phyloP scores from a whole-genome alignment of 495 filamentous ascomycete genomes.

The Delitschia confertaspora region DNA sequence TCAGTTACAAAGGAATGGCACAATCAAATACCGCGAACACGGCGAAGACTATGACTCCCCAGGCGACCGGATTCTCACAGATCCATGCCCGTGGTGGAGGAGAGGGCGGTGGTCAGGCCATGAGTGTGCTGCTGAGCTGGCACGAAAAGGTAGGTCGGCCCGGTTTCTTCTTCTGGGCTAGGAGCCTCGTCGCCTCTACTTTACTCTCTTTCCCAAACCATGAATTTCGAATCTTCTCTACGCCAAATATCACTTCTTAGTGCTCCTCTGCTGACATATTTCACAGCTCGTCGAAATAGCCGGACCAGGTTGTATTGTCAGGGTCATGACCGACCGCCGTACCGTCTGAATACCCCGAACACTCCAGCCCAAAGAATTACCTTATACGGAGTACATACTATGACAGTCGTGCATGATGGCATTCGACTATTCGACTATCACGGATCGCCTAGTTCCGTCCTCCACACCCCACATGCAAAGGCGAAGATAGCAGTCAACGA shows the following conservation, averaged over 20 bases:
- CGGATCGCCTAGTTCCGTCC: too few relatives aligned
- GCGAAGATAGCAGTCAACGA: too few relatives aligned
- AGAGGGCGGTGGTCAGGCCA: conserved; percentile 73
- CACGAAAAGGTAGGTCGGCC: conserved; percentile 87
- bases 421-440: too few relatives aligned
- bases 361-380: too few relatives aligned
- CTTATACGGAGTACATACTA: too few relatives aligned
- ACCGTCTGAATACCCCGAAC: conserved; percentile 69
- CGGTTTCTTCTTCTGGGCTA: not conserved
- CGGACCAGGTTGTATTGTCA: conserved; percentile 75
- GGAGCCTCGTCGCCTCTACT: not conserved
- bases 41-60: conserved; percentile 52
- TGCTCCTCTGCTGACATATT: conserved; percentile 2
- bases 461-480: too few relatives aligned
- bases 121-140: conserved; percentile 92
- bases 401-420: too few relatives aligned
- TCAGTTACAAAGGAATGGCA: conserved; percentile 78
- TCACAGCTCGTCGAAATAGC: conserved; percentile 67
- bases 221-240: not conserved
- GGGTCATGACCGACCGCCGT: conserved; percentile 85
- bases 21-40: conserved; percentile 19
- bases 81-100: conserved; percentile 58
- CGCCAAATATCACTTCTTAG: not conserved
- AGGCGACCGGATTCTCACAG: conserved; percentile 81
- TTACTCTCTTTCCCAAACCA: not conserved